phyloP scores from a whole-genome alignment of 2,329 filamentous ascomycete genomes.

The Fusarium sp. region DNA sequence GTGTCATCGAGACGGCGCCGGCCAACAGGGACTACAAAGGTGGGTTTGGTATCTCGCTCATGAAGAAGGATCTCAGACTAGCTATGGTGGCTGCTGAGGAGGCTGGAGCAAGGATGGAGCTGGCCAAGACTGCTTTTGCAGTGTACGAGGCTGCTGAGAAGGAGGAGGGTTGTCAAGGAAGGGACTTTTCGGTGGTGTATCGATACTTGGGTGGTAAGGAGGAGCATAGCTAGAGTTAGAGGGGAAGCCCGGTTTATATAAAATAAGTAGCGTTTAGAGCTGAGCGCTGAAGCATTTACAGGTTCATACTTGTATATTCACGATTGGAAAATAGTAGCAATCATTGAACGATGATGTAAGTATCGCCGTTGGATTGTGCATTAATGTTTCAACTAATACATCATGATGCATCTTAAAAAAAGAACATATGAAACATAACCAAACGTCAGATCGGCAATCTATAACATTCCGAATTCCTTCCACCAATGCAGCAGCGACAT shows the following conservation, averaged over 20 bases:
- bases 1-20: slow-evolving; percentile 81
- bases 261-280: neutral
- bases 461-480: slow-evolving; percentile 31
- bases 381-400: no score
- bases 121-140: slow-evolving; percentile 71
- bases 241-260: neutral
- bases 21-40: slow-evolving; percentile 81
- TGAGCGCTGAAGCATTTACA: neutral
- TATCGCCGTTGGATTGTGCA: no score
- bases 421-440: neutral
- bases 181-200: slow-evolving; percentile 87
- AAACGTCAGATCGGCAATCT: slow-evolving; percentile 24
- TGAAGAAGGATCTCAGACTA: slow-evolving; percentile 83
- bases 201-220: slow-evolving; percentile 73
- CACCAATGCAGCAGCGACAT: neutral
- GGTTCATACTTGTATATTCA: no score
- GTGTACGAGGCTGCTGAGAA: slow-evolving; percentile 77
- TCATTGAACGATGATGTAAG: no score
- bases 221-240: slow-evolving; percentile 18
- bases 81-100: slow-evolving; percentile 79
- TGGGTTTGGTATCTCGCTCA: slow-evolving; percentile 81
- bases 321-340: no score
- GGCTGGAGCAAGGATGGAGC: slow-evolving; percentile 72
- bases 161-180: slow-evolving; percentile 71
- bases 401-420: no score